Evolutionary conservation across 2,329 filamentous ascomycete species (phyloP), one percentile per base, ranked within the genome.

Genomic region (Coccinonectria pachysandricola): DNA sequence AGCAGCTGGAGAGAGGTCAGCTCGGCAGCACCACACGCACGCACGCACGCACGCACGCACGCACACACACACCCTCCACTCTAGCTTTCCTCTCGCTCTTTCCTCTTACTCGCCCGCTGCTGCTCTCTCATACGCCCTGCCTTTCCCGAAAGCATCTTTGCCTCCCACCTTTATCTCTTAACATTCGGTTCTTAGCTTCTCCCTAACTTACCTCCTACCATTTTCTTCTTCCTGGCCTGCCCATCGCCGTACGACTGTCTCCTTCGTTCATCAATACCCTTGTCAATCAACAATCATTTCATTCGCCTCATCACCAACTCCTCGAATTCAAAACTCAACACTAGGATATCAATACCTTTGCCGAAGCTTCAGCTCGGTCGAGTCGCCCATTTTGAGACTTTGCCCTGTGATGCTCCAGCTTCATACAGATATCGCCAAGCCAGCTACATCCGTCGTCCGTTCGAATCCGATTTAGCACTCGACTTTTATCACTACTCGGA

Each of bases 391-490:
- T 27, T 12, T 32, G 34, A 23, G 34, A 35, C 39, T 43, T 24
- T 37, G 23, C 38, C 35, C 36, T 51, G 46, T 42, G 38, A 43
- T 44, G 37, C 40, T 26, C 39, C 30, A 31, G 35, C 35, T 39
- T 31, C 35, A 30, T 30, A 30, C 32, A 40, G 32, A 33, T 42
- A 31, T 24, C 27, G 31, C 26, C 27, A 39, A 21, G 30, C 30
- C 52, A 53, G 57, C 55, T 56, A 51, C 49, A 36, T 38, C 33
- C 27, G 18, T 26, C 27, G 21, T 21, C 30, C 14, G 31, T 28
- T 17, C 36, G 36, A 37, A 27, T 28, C 28, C 26, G 32, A 21
- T 31, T 39, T 40, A 31, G 29, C 32, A 24, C 17, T 19, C 29
- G 24, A 19, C 27, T 37, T 34, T 37, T 39, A 39, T 38, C 39